A percentile compares a stretch with the other conserved stretches of the same genome.
These are phyloP conservation scores for Chlorophyllum brunneum DNA, from an alignment of 768 basidiomycete species.

Conservation along the genomic window DNA sequence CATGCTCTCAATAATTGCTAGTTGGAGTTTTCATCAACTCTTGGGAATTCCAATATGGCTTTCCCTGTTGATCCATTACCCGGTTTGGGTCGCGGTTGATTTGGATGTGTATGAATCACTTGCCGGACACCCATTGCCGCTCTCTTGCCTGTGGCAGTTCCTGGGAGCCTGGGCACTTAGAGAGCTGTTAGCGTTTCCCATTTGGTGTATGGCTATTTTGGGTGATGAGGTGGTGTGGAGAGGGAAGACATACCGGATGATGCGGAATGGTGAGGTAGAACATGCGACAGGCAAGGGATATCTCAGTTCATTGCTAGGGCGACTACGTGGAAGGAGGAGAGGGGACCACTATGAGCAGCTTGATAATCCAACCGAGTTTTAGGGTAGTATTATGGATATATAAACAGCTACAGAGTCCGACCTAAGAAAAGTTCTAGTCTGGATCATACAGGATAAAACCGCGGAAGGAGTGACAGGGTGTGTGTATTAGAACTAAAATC, in stretches of 20 bases:
- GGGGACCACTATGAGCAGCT: constrained; percentile 31
- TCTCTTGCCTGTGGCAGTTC: constrained; percentile 51
- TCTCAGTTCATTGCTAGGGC: constrained; percentile 23
- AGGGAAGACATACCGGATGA: constrained; percentile 71
- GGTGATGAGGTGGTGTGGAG: constrained; percentile 88
- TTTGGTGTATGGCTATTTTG: constrained; percentile 79
- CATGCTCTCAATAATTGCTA: constrained; percentile 61
- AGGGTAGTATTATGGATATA: constrained; percentile 10
- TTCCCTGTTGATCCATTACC: constrained; percentile 56
- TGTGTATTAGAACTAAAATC: constrained; percentile 6
- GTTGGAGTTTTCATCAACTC: constrained; percentile 48
- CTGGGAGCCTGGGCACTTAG: constrained; percentile 74
- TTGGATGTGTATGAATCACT: constrained; percentile 79
- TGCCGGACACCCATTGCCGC: constrained; percentile 57
- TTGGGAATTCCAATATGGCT: constrained; percentile 49
- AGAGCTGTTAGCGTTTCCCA: constrained; percentile 83
- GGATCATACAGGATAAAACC: constrained; percentile 8
- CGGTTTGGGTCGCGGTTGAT: constrained; percentile 75
- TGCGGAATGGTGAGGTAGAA: constrained; percentile 68
- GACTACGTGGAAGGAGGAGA: constrained; percentile 18
- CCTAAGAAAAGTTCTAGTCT: constrained; percentile 1
- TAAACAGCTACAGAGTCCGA: constrained; percentile 5
- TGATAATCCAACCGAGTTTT: constrained; percentile 11
- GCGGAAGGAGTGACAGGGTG: constrained; percentile 11
- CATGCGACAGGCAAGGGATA: constrained; percentile 20